Conservation (phyloP, 495 filamentous ascomycete genomes). For the Pseudomonodictys pantanalensis region DNA sequence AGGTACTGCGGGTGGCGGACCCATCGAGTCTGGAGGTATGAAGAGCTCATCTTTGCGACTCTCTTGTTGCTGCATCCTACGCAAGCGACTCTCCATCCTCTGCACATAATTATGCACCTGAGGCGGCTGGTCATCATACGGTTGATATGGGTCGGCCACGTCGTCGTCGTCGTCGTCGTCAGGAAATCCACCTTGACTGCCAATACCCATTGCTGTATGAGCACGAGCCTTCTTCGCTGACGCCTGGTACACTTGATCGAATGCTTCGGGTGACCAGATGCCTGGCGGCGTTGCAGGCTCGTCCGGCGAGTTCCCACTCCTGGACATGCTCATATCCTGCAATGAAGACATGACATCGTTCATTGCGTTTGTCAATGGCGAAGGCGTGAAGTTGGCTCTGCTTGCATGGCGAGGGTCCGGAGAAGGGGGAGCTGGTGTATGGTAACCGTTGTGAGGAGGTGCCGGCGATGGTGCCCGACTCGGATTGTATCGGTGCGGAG, state of each 20-base stretch:
- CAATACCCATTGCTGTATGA: conserved; percentile 69
- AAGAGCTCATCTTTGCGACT: conserved; percentile 40
- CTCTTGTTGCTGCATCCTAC: conserved; percentile 66
- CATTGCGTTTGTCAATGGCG: conserved; percentile 90
- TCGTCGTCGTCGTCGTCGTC: conserved; percentile 21
- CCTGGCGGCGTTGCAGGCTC: conserved; percentile 53
- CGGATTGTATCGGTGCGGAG: conserved; percentile 44
- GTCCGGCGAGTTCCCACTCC: conserved; percentile 50
- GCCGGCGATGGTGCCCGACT: conserved; percentile 38
- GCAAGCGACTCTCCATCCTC: conserved; percentile 79
- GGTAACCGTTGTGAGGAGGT: conserved; percentile 43
- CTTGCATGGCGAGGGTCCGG: conserved; percentile 32
- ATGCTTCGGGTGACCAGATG: conserved; percentile 91
- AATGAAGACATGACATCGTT: conserved; percentile 97
- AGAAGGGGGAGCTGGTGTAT: conserved; percentile 62
- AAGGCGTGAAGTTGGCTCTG: conserved; percentile 75
- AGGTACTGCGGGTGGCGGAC: conserved; percentile 44
- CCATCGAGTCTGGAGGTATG: conserved; percentile 34
- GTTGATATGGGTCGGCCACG: not conserved
- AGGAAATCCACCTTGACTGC: conserved; percentile 45
- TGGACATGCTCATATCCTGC: conserved; percentile 74
- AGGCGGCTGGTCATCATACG: conserved; percentile 57
- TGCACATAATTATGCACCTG: conserved; percentile 81
- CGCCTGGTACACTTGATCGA: conserved; percentile 57
- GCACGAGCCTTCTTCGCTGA: conserved; percentile 51